These are phyloP conservation scores for Tagetes erecta DNA, from an alignment of 129 eudicot genomes.

Conservation along the genomic window DNA sequence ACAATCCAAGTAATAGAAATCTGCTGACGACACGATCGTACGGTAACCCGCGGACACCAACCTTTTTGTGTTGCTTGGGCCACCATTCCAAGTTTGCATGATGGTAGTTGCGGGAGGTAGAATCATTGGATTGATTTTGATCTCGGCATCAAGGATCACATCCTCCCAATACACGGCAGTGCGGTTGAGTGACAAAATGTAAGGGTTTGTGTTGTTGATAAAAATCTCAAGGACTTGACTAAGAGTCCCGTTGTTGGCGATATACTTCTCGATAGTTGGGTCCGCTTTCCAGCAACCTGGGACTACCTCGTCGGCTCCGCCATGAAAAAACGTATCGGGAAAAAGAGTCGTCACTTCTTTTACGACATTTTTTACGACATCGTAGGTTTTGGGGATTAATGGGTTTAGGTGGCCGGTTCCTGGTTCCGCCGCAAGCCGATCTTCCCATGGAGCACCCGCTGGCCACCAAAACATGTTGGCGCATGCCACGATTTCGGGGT, in stretches of 20 bases:
- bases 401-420: slow-evolving; percentile 97
- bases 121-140: slow-evolving; percentile 47
- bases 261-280: slow-evolving; percentile 52
- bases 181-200: slow-evolving; percentile 58
- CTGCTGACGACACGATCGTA: slow-evolving; percentile 73
- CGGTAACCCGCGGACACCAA: slow-evolving; percentile 78
- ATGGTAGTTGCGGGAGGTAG: slow-evolving; percentile 62
- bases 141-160: slow-evolving; percentile 54
- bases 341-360: slow-evolving; percentile 56
- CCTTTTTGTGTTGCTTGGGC: slow-evolving; percentile 70
- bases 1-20: slow-evolving; percentile 81
- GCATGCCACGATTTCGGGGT: slow-evolving; percentile 88
- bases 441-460: slow-evolving; percentile 57
- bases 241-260: slow-evolving; percentile 56
- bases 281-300: slow-evolving; percentile 88
- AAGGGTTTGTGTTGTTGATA: slow-evolving; percentile 58
- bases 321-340: slow-evolving; percentile 72
- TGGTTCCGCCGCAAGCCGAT: slow-evolving; percentile 85
- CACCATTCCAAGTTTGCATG: slow-evolving; percentile 82
- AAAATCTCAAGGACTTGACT: slow-evolving; percentile 71
- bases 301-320: slow-evolving; percentile 81
- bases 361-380: slow-evolving; percentile 63
- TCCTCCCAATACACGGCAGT: slow-evolving; percentile 92
- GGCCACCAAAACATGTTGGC: slow-evolving; percentile 92
- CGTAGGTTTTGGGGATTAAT: slow-evolving; percentile 68